Base-by-base conservation (phyloP, 108 stramenopile species). In the Cyclotella kingstonii region DNA sequence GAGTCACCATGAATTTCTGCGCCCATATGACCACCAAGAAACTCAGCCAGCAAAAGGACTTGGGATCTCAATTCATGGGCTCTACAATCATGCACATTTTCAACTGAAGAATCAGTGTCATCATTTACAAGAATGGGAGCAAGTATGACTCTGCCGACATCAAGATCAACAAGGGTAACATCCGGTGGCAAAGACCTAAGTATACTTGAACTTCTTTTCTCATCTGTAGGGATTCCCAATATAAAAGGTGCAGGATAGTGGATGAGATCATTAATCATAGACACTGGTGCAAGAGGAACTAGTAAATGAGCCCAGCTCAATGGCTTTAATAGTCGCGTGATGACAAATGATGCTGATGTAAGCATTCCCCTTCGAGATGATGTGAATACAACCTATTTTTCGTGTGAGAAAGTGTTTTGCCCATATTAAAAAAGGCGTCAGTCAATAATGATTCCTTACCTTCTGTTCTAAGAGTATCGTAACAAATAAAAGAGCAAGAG, bases 181-280 rank as follows among this genome's bases (percentile, higher is more conserved):
- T 93, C 91, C 21, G 67, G 44, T 23, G 91, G 91, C 12, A 93
- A 68, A 12, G 82, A 73, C 19, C 74, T 75, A 26, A 93, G 70
- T 30, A 89, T 54, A 8, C 66, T 77, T 27, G 76, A 53, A 41
- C 80, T 86, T 19, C 76, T 75, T 27, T 71, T 69, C 31, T 85
- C 86, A 51, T 89, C 84, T 25, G 85, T 80, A 10, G 87, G 79
- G 8, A 87, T 61, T 9, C 91, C 91, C 9, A 93, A 49, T 43
- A 93, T 84, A 43, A 89, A 93, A 35, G 91, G 91, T 14, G 91
- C 91, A 18, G 91, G 91, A 70, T 93, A 93, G 55, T 93, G 87
- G 19, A 93, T 54, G 25, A 93, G 73, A 59, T 93, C 91, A 30
- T 60, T 73, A 7, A 85, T 84, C 59, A 93, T 69, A n/a, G 86